Evolutionary conservation across 129 eudicot species (phyloP).

Genomic region (Gnaphalium uliginosum): DNA sequence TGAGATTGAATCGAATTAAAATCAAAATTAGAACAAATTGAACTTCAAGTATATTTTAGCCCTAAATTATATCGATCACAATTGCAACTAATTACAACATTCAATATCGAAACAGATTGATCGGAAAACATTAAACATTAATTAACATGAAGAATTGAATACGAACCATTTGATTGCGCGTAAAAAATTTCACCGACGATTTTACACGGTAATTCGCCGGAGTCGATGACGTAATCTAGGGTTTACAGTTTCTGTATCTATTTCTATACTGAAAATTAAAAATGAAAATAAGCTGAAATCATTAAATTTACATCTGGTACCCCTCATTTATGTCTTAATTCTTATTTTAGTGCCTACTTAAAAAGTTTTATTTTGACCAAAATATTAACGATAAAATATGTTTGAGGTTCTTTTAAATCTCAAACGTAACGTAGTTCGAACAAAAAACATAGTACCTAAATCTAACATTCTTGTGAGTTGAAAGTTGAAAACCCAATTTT

Average conservation of each 20-base stretch:
- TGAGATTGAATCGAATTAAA: neutral
- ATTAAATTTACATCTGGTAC: neutral
- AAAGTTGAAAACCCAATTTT: no score
- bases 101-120: neutral
- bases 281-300: neutral
- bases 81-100: constrained; percentile 11
- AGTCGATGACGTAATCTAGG: constrained; percentile 30
- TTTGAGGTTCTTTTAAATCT: no score
- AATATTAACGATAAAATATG: no score
- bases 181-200: constrained; percentile 19
- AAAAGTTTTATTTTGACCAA: no score
- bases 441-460: no score
- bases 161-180: constrained; percentile 28
- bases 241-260: neutral
- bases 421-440: no score
- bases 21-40: neutral
- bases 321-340: neutral
- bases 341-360: neutral
- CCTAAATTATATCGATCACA: constrained; percentile 12
- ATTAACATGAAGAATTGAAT: neutral
- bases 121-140: neutral
- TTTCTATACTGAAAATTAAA: neutral
- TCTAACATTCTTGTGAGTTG: no score
- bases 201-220: constrained; percentile 3
- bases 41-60: constrained; percentile 12